Evolutionary conservation across 345 rosid genomes (phyloP).

Genomic region (Eucalyptus melliodora): DNA sequence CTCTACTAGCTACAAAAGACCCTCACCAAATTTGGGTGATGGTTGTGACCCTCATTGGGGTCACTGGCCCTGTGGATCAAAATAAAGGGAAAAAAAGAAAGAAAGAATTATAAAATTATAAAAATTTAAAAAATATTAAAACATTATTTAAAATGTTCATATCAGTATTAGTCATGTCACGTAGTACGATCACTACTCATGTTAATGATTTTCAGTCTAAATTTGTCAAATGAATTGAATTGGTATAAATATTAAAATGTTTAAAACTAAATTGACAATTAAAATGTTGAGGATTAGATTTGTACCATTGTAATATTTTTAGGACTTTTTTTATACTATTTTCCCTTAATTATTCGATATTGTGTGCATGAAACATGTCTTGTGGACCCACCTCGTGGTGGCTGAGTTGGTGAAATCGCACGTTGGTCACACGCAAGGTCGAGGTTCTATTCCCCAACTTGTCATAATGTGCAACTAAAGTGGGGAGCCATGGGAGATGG

Average conservation of each 20-base stretch:
- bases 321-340: not conserved
- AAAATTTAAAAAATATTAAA: not conserved
- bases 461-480: accelerated
- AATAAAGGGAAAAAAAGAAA: not conserved
- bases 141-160: not conserved
- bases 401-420: no score
- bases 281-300: not conserved
- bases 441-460: no score
- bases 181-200: accelerated
- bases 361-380: not conserved
- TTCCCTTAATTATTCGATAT: not conserved
- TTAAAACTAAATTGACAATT: not conserved
- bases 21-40: no score
- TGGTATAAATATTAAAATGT: accelerated
- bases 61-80: no score
- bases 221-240: not conserved
- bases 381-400: not conserved
- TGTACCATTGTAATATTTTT: not conserved
- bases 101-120: accelerated
- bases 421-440: no score
- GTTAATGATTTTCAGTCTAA: accelerated
- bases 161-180: accelerated
- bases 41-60: not conserved
- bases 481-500: no score
- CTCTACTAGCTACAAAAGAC: no score